These are phyloP conservation scores for Tetracentron sinense DNA, from an alignment of 164 flowering plant species.

Conservation along the genomic window DNA sequence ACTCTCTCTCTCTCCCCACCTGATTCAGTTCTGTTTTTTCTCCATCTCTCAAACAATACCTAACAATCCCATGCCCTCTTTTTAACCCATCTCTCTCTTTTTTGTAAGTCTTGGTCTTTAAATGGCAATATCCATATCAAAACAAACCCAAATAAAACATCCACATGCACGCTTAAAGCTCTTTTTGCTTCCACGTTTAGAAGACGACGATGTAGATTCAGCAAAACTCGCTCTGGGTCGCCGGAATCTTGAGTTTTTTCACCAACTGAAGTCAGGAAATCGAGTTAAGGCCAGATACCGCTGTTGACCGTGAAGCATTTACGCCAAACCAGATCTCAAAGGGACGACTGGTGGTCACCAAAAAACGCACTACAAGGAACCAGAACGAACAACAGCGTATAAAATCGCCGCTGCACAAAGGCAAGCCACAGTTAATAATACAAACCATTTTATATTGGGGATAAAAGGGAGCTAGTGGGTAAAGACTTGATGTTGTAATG, in stretches of 20 bases:
- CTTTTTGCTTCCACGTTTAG: slow-evolving; percentile 72
- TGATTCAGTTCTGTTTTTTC: too few species aligned
- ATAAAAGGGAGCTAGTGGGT: too few species aligned
- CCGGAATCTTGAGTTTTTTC: slow-evolving; percentile 33
- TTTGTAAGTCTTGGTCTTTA: slow-evolving; percentile 1
- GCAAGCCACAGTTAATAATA: too few species aligned
- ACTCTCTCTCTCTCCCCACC: neutral
- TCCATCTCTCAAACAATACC: neutral
- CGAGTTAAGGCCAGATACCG: slow-evolving; percentile 98
- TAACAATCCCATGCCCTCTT: neutral
- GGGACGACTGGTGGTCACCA: too few species aligned
- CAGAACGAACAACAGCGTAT: too few species aligned
- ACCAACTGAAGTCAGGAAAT: slow-evolving; percentile 56
- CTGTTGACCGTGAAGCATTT: slow-evolving; percentile 82
- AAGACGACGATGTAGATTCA: slow-evolving; percentile 46
- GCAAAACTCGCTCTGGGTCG: slow-evolving; percentile 32
- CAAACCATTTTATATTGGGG: too few species aligned
- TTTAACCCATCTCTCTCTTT: slow-evolving; percentile 8
- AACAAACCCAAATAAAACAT: slow-evolving; percentile 24
- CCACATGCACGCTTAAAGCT: slow-evolving; percentile 54
- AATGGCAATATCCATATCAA: slow-evolving; percentile 49
- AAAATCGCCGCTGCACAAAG: too few species aligned
- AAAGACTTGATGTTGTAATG: too few species aligned
- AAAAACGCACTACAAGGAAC: too few species aligned
- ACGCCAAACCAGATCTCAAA: too few species aligned